These are phyloP conservation scores for Penicillium sp. DNA, from an alignment of 2,329 filamentous ascomycete genomes.

Conservation along the genomic window DNA sequence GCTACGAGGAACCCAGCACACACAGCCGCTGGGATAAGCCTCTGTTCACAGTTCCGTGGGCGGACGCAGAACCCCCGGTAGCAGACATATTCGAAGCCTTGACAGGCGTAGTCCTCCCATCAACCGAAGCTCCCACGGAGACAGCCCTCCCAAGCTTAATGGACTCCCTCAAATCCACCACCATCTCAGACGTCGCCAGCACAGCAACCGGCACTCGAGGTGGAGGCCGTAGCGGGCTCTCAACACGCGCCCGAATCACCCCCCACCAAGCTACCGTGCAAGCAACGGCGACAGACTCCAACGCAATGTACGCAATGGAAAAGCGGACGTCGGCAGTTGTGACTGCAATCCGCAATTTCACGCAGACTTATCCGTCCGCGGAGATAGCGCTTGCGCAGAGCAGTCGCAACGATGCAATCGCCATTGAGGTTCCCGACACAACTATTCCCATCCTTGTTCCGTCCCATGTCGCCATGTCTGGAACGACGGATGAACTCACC, in stretches of 20 bases:
- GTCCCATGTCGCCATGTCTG: conserved; percentile 36
- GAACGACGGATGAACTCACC: conserved; percentile 45
- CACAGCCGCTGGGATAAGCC: conserved; percentile 67
- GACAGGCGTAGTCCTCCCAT: conserved; percentile 40
- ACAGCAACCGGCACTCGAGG: conserved; percentile 24
- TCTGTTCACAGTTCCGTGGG: conserved; percentile 61
- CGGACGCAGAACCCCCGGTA: conserved; percentile 56
- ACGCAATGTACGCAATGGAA: conserved; percentile 47
- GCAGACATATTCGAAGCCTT: conserved; percentile 62
- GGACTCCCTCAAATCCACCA: conserved; percentile 21
- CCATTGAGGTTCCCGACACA: conserved; percentile 36
- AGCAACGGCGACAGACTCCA: conserved; percentile 41
- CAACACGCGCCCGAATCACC: conserved; percentile 32
- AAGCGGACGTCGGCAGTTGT: conserved; percentile 45
- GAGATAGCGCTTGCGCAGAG: conserved; percentile 37
- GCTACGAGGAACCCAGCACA: conserved; percentile 67
- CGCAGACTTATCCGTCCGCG: conserved; percentile 40
- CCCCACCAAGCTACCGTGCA: conserved; percentile 47
- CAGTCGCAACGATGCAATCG: conserved; percentile 30
- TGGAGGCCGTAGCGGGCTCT: conserved; percentile 15
- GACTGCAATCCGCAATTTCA: conserved; percentile 43
- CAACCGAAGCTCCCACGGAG: conserved; percentile 11
- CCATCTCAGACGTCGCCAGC: conserved; percentile 31
- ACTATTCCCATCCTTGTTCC: conserved; percentile 39
- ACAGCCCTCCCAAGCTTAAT: conserved; percentile 21